Evolutionary conservation across 2,329 filamentous ascomycete genomes (phyloP).

Genomic region (Ploettnerulaceae sp.): DNA sequence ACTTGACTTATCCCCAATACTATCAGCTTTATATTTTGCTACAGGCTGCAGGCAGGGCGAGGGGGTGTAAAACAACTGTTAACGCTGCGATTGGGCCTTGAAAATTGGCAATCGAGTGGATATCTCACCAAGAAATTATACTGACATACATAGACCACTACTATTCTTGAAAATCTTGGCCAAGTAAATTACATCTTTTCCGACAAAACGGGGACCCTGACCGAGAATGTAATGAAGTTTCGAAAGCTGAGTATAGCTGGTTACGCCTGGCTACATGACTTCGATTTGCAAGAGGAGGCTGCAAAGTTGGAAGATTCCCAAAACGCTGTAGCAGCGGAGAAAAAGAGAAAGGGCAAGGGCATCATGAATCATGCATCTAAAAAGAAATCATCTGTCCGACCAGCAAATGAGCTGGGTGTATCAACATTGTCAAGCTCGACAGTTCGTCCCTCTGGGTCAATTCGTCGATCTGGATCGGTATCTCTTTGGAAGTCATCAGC

Average conservation of each 20-base stretch:
- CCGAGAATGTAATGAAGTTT: constrained; percentile 94
- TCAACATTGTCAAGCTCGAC: constrained; percentile 8
- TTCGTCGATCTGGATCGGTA: constrained; percentile 27
- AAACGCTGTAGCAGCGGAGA: constrained; percentile 7
- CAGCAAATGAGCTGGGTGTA: background rate
- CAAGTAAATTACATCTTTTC: constrained; percentile 90
- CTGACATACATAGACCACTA: constrained; percentile 48
- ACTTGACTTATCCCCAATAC: no score
- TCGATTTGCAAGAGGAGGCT: constrained; percentile 44
- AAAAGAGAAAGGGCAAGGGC: constrained; percentile 26
- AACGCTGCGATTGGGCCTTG: no score
- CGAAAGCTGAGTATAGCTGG: constrained; percentile 87
- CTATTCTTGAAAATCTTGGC: constrained; percentile 89
- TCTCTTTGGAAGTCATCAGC: constrained; percentile 30
- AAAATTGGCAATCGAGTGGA: no score
- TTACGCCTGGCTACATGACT: constrained; percentile 81
- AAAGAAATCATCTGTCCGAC: constrained; percentile 11
- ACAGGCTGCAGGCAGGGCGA: no score
- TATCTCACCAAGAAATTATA: background rate
- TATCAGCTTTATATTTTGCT: no score
- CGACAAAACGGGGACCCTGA: constrained; percentile 91
- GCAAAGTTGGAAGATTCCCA: constrained; percentile 15
- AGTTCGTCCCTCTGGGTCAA: background rate
- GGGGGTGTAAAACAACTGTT: no score
- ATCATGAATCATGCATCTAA: constrained; percentile 17